Conservation (phyloP, 192 early-diverging fungal genomes). For the Backusella tuberculispora region DNA sequence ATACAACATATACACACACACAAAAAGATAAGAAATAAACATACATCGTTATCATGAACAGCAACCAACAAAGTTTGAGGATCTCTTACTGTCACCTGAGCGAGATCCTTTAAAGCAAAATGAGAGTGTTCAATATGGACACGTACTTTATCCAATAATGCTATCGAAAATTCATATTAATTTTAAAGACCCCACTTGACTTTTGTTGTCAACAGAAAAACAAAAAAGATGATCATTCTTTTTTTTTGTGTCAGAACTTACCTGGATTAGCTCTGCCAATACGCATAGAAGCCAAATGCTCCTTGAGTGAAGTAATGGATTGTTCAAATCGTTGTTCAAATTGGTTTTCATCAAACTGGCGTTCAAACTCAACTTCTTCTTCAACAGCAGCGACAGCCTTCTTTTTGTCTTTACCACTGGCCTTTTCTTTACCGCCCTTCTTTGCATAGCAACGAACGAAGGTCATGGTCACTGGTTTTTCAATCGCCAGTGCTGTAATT, state of each 20-base stretch:
- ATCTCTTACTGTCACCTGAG: conserved; percentile 82
- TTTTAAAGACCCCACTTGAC: too few relatives aligned
- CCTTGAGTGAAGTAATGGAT: conserved; percentile 61
- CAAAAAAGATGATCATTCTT: not conserved
- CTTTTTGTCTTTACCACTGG: conserved; percentile 21
- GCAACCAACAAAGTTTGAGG: conserved; percentile 81
- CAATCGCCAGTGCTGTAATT: not conserved
- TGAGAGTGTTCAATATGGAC: conserved; percentile 61
- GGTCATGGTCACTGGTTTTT: conserved; percentile 8
- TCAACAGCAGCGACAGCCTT: conserved; percentile 17
- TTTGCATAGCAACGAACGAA: conserved; percentile 30
- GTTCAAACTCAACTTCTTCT: conserved; percentile 34
- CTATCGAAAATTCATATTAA: conserved; percentile 33
- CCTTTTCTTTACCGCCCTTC: conserved; percentile 13
- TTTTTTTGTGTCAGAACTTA: conserved; percentile 23
- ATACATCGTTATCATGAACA: conserved; percentile 74
- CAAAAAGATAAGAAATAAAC: not conserved
- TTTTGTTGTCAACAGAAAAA: not conserved
- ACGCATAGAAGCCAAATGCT: conserved; percentile 65
- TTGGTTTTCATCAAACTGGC: conserved; percentile 62
- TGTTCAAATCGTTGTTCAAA: conserved; percentile 61
- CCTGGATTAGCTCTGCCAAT: conserved; percentile 78
- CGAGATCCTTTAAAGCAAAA: conserved; percentile 64
- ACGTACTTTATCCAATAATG: conserved; percentile 71
- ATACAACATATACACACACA: too few relatives aligned